Percentiles rank a stretch among this genome's conserved stretches.
These are phyloP conservation scores for Neospora caninum DNA, from an alignment of 169 alveolate genomes.

Conservation along the genomic window DNA sequence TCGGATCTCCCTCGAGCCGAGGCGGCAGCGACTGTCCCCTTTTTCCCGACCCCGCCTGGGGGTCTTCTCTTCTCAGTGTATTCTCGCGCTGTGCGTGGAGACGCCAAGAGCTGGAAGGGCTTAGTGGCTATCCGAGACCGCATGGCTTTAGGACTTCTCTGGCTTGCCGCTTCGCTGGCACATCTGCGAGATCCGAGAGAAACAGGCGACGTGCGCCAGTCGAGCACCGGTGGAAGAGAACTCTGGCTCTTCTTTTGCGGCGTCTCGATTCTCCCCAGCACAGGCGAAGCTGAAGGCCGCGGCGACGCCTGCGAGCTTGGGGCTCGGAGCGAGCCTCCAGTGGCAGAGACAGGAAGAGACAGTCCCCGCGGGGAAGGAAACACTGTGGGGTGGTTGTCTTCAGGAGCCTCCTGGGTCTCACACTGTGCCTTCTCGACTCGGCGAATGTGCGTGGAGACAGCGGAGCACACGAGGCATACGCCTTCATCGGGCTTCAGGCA, in stretches of 20 bases:
- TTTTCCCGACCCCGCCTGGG: not conserved
- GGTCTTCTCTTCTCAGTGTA: not conserved
- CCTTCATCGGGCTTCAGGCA: slow-evolving; percentile 22
- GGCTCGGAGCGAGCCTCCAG: too few species aligned
- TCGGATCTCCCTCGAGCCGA: not conserved
- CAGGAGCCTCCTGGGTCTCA: not conserved
- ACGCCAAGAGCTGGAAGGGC: not conserved
- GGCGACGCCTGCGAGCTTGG: not conserved
- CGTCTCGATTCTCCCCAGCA: too few species aligned
- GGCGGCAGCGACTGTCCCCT: not conserved
- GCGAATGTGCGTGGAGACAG: not conserved
- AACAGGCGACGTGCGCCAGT: not conserved
- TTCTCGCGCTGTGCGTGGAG: not conserved
- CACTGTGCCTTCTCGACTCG: not conserved
- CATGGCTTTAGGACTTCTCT: not conserved
- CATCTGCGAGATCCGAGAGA: not conserved
- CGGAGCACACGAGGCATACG: slow-evolving; percentile 17
- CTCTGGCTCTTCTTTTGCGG: not conserved
- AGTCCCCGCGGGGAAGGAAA: not conserved
- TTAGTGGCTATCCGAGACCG: not conserved
- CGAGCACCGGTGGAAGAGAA: not conserved
- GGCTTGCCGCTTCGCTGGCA: not conserved
- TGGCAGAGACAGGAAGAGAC: not conserved
- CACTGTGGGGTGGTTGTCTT: not conserved
- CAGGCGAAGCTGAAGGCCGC: not conserved